These are phyloP conservation scores for Leccinum griseonigrum DNA, from an alignment of 1,284 basidiomycete species.

Conservation along the genomic window DNA sequence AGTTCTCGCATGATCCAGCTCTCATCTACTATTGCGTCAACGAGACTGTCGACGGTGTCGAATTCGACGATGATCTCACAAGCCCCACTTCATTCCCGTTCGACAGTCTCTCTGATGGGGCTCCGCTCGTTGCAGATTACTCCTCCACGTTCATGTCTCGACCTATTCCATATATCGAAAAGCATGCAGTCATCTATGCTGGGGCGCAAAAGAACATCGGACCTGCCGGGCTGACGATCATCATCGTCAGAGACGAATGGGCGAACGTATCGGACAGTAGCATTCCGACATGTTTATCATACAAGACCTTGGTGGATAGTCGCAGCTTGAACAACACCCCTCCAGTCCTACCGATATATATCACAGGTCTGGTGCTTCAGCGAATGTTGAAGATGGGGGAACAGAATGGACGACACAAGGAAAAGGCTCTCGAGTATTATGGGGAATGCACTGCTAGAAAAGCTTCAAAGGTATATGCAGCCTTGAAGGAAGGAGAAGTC, in stretches of 20 bases:
- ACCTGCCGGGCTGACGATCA: slow-evolving; percentile 89
- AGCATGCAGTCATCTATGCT: slow-evolving; percentile 93
- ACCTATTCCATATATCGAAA: slow-evolving; percentile 84
- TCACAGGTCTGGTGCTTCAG: slow-evolving; percentile 83
- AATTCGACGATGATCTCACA: slow-evolving; percentile 67
- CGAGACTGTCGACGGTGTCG: slow-evolving; percentile 96
- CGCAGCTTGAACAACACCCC: slow-evolving; percentile 95
- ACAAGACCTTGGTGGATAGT: slow-evolving; percentile 78
- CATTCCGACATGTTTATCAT: slow-evolving; percentile 80
- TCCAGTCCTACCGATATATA: slow-evolving; percentile 90
- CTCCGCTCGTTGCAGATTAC: slow-evolving; percentile 91
- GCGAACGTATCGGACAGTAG: slow-evolving; percentile 66
- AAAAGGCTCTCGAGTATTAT: slow-evolving; percentile 74
- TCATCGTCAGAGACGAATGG: slow-evolving; percentile 92
- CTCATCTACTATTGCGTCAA: slow-evolving; percentile 99
- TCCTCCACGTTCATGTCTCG: slow-evolving; percentile 97
- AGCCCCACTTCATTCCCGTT: slow-evolving; percentile 81
- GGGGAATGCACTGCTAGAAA: slow-evolving; percentile 71
- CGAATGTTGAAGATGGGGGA: slow-evolving; percentile 49
- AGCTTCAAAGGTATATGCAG: slow-evolving; percentile 71
- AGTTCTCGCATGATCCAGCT: slow-evolving; percentile 79
- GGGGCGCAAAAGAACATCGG: slow-evolving; percentile 99
- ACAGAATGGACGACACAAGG: slow-evolving; percentile 20
- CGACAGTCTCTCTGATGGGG: slow-evolving; percentile 62
- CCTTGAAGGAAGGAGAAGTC: slow-evolving; percentile 67